Evolutionary conservation across 2,329 filamentous ascomycete species (phyloP).

Genomic region (Xylariaceae sp.): DNA sequence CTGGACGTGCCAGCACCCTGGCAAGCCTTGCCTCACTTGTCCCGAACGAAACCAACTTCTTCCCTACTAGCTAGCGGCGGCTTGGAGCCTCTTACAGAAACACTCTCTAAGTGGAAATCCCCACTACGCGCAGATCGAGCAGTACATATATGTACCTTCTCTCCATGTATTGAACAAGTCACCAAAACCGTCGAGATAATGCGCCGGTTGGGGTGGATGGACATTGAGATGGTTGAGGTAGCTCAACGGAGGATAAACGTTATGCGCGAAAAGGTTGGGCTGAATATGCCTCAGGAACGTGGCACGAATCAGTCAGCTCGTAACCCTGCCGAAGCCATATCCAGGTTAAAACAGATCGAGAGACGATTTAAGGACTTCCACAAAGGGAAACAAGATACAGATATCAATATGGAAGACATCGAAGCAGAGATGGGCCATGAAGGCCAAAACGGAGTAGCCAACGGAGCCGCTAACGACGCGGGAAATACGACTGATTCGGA

Average conservation of each 20-base stretch:
- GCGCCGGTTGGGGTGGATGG: slow-evolving; percentile 83
- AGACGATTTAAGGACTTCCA: slow-evolving; percentile 71
- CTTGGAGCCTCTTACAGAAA: slow-evolving; percentile 27
- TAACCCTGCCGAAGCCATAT: slow-evolving; percentile 80
- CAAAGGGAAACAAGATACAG: slow-evolving; percentile 36
- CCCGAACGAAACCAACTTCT: slow-evolving; percentile 54
- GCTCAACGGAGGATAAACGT: slow-evolving; percentile 80
- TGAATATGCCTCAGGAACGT: slow-evolving; percentile 68
- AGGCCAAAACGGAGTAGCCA: slow-evolving; percentile 36
- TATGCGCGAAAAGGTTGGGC: slow-evolving; percentile 78
- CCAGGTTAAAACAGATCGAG: slow-evolving; percentile 75
- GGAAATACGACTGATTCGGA: slow-evolving; percentile 32
- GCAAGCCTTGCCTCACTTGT: slow-evolving; percentile 78
- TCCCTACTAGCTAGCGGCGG: slow-evolving; percentile 32
- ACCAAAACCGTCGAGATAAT: slow-evolving; percentile 82
- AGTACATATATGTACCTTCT: slow-evolving; percentile 89
- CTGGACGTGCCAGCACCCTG: slow-evolving; percentile 82
- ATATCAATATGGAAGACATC: slow-evolving; percentile 50
- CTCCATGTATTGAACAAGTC: slow-evolving; percentile 96
- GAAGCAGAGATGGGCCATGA: slow-evolving; percentile 38
- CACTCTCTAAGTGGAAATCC: slow-evolving; percentile 53
- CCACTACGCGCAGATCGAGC: slow-evolving; percentile 74
- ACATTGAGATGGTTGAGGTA: slow-evolving; percentile 93
- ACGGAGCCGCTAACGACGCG: slow-evolving; percentile 39
- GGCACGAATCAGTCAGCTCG: slow-evolving; percentile 73